Evolutionary conservation across 768 basidiomycete genomes (phyloP).

Genomic region (Pulveroboletus ravenelii): DNA sequence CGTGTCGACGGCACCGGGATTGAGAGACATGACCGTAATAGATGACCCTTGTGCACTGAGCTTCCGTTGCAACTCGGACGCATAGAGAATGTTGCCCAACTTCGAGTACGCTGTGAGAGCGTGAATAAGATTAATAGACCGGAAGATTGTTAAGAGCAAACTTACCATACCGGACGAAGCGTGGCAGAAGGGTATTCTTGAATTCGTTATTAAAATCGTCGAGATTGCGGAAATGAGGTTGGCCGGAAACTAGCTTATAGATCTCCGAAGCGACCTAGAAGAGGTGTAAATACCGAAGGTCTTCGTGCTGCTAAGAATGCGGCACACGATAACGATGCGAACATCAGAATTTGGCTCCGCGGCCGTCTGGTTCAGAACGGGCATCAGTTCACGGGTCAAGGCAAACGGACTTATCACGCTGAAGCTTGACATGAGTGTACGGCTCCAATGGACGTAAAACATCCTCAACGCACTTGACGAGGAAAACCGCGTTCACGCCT

Average conservation of each 20-base stretch:
- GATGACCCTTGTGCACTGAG: slow-evolving; percentile 28
- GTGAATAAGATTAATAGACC: not conserved
- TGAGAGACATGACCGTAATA: slow-evolving; percentile 25
- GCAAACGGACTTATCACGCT: slow-evolving; percentile 52
- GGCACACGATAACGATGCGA: slow-evolving; percentile 52
- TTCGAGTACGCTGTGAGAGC: slow-evolving; percentile 42
- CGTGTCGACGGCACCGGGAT: slow-evolving; percentile 33
- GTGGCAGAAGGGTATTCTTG: slow-evolving; percentile 14
- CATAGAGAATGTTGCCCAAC: slow-evolving; percentile 47
- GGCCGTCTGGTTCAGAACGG: slow-evolving; percentile 49
- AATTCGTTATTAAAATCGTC: slow-evolving; percentile 37
- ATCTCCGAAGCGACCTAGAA: slow-evolving; percentile 33
- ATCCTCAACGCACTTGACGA: slow-evolving; percentile 39
- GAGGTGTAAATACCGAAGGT: not conserved
- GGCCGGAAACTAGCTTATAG: slow-evolving; percentile 20
- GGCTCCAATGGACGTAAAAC: not conserved
- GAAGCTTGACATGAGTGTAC: not conserved
- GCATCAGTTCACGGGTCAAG: slow-evolving; percentile 50
- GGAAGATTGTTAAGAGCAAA: not conserved
- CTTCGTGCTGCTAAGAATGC: not conserved
- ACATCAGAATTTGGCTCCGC: slow-evolving; percentile 48
- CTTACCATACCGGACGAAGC: slow-evolving; percentile 33
- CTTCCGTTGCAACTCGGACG: slow-evolving; percentile 44
- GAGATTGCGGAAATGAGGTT: slow-evolving; percentile 25
- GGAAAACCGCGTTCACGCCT: slow-evolving; percentile 38